Conservation (phyloP, 2,329 filamentous ascomycete genomes). For the Cladophialophora yegresii region DNA sequence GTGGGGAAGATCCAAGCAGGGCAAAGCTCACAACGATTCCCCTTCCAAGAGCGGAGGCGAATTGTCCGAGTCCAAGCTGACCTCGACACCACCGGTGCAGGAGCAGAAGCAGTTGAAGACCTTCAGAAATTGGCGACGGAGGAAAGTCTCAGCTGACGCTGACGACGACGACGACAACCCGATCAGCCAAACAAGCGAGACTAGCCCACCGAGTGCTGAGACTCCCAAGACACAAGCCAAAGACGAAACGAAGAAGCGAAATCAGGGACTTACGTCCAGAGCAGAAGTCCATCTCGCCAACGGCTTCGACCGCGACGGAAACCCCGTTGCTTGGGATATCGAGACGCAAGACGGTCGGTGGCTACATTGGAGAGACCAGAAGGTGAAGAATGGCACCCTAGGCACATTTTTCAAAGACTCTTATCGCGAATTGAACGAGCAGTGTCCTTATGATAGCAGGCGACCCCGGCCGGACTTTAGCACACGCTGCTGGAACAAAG, state of each 20-base stretch:
- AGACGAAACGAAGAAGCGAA: background rate
- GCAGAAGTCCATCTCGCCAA: conserved; percentile 18
- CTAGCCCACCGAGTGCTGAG: background rate
- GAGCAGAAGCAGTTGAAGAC: conserved; percentile 17
- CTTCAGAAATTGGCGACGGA: conserved; percentile 19
- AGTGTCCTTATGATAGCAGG: conserved; percentile 29
- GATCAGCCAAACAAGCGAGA: background rate
- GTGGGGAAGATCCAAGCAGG: conserved; percentile 26
- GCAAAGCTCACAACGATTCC: conserved; percentile 13
- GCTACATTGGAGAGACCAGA: conserved; percentile 33
- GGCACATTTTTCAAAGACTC: conserved; percentile 2
- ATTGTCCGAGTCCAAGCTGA: conserved; percentile 26
- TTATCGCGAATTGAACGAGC: conserved; percentile 23
- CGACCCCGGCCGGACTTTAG: conserved; percentile 25
- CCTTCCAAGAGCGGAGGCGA: conserved; percentile 4
- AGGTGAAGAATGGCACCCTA: conserved; percentile 21
- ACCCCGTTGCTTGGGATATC: conserved; percentile 31
- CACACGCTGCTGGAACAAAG: conserved; percentile 8
- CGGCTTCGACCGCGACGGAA: conserved; percentile 26
- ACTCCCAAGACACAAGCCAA: background rate
- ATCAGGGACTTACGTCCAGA: conserved; percentile 7
- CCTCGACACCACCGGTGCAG: conserved; percentile 30
- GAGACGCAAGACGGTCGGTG: conserved; percentile 33
- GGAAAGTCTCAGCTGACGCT: conserved; percentile 26
- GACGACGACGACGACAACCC: conserved; percentile 27